phyloP scores from a whole-genome alignment of 768 basidiomycete genomes.

The Tulasnella sp. region DNA sequence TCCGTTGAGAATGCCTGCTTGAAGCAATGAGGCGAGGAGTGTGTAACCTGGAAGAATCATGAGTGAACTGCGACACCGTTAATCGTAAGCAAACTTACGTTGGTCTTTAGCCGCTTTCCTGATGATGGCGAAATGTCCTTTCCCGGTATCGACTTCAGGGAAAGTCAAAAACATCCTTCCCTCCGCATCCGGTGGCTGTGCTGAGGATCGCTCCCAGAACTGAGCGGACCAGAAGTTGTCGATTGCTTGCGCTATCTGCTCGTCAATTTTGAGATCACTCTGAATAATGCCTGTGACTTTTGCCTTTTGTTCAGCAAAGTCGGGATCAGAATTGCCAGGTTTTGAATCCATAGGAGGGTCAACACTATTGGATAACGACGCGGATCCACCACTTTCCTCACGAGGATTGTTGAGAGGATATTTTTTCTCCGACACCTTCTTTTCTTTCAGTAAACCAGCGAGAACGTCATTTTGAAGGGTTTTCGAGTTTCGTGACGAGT shows the following conservation, averaged over 20 bases:
- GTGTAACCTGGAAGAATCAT: neutral
- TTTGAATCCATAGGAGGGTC: neutral
- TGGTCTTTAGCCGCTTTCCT: neutral
- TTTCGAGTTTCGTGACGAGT: neutral
- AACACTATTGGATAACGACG: neutral
- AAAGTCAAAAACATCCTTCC: neutral
- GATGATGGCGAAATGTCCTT: neutral
- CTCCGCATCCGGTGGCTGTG: no score
- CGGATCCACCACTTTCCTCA: neutral
- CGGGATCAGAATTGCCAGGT: neutral
- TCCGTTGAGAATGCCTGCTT: neutral
- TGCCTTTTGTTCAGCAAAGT: neutral
- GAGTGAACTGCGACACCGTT: neutral
- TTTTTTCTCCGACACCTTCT: constrained; percentile 7
- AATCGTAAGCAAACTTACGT: neutral
- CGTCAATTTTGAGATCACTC: neutral
- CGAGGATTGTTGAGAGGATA: neutral
- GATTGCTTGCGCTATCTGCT: no score
- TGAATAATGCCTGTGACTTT: neutral
- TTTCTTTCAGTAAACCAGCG: constrained; percentile 6
- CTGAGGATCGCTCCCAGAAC: no score
- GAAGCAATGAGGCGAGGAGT: neutral
- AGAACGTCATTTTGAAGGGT: neutral
- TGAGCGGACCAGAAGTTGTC: no score
- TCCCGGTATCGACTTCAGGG: neutral